Conservation (phyloP, 495 filamentous ascomycete species). For the Pseudotulostoma volvatum region DNA sequence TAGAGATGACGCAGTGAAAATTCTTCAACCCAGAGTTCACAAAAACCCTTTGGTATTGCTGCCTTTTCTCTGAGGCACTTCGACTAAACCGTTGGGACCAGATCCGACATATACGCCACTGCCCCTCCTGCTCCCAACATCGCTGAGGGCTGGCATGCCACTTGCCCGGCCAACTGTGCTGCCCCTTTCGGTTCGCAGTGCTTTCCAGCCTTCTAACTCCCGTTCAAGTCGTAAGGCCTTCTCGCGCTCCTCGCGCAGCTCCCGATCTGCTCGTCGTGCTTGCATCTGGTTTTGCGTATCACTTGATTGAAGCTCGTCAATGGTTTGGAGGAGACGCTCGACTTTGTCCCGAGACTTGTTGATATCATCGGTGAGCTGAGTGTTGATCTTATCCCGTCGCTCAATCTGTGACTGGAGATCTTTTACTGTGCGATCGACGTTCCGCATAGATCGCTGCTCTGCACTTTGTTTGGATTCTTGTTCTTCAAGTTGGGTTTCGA, state of each 20-base stretch:
- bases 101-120: constrained; percentile 17
- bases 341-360: constrained; percentile 72
- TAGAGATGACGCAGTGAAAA: no score
- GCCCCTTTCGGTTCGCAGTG: constrained; percentile 45
- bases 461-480: constrained; percentile 62
- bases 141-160: constrained; percentile 22
- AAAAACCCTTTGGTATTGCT: constrained; percentile 36
- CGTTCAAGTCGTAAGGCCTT: constrained; percentile 67
- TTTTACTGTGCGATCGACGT: constrained; percentile 85
- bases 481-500: constrained; percentile 71
- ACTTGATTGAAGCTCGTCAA: constrained; percentile 81
- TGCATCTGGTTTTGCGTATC: constrained; percentile 67
- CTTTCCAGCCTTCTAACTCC: constrained; percentile 78
- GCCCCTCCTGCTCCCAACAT: constrained; percentile 24
- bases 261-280: constrained; percentile 71
- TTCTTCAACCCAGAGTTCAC: constrained; percentile 19
- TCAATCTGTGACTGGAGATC: constrained; percentile 89
- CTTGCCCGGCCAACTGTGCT: constrained; percentile 19
- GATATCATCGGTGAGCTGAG: constrained; percentile 67
- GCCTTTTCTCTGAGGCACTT: constrained; percentile 27
- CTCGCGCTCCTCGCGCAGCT: constrained; percentile 78
- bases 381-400: constrained; percentile 70
- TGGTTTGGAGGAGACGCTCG: constrained; percentile 70
- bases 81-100: constrained; percentile 12
- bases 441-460: constrained; percentile 74